Percentiles rank a stretch among this genome's conserved stretches.
phyloP scores from a whole-genome alignment of 2,329 filamentous ascomycete species.

The Acarospora socialis region DNA sequence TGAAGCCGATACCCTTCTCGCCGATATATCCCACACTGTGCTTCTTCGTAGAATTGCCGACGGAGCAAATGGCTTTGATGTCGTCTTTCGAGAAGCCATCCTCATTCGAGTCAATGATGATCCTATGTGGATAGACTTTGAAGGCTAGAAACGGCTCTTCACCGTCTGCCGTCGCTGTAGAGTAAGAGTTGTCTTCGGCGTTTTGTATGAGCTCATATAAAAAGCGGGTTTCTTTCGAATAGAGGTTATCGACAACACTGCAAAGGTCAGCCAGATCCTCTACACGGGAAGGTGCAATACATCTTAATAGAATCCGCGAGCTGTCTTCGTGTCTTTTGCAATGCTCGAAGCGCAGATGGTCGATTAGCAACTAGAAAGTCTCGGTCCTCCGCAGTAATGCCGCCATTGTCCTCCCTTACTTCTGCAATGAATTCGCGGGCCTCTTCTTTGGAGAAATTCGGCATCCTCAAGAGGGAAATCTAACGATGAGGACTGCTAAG shows the following conservation, averaged over 20 bases:
- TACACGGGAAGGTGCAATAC: too few species aligned
- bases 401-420: too few species aligned
- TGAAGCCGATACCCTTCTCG: conserved; percentile 27
- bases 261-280: too few species aligned
- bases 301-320: too few species aligned
- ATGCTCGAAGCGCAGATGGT: too few species aligned
- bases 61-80: conserved; percentile 25
- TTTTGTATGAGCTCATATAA: conserved; percentile 28
- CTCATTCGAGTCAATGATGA: conserved; percentile 32
- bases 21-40: conserved; percentile 18
- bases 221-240: conserved; percentile 14
- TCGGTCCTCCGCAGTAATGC: too few species aligned
- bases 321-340: too few species aligned
- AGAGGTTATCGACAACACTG: conserved; percentile 5
- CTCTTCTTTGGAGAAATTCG: too few species aligned
- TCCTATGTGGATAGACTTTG: conserved; percentile 13
- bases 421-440: too few species aligned
- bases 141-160: conserved; percentile 16
- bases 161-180: conserved; percentile 3
- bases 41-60: conserved; percentile 24
- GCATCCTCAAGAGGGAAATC: too few species aligned
- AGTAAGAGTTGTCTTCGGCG: conserved; percentile 28
- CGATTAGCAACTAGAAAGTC: too few species aligned
- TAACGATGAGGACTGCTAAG: too few species aligned
- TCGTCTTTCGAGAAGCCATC: conserved; percentile 27